A percentile compares a stretch with the other conserved stretches of the same genome.
Conservation (phyloP, 257 asterid genomes). For the Salvia miltiorrhiza region DNA sequence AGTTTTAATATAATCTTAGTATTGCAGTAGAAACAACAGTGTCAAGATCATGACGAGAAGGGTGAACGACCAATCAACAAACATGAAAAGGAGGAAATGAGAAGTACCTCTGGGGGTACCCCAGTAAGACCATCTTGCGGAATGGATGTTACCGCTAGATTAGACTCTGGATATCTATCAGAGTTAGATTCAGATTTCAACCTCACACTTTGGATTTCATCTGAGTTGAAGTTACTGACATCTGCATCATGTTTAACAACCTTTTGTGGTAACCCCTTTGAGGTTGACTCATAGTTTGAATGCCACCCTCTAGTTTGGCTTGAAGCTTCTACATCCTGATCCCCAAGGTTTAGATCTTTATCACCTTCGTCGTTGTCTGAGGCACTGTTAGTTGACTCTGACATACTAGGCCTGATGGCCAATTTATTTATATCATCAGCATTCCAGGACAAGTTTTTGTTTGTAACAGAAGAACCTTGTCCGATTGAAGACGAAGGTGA, state of each 20-base stretch:
- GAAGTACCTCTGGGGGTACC: slow-evolving; percentile 90
- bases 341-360: slow-evolving; percentile 57
- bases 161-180: slow-evolving; percentile 44
- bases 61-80: not conserved
- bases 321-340: slow-evolving; percentile 42
- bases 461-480: slow-evolving; percentile 40
- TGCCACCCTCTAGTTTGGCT: slow-evolving; percentile 53
- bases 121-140: slow-evolving; percentile 58
- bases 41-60: not conserved
- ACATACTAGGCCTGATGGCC: slow-evolving; percentile 43
- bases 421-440: slow-evolving; percentile 60
- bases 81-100: slow-evolving; percentile 15
- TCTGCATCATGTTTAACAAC: slow-evolving; percentile 49
- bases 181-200: slow-evolving; percentile 38
- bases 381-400: slow-evolving; percentile 70
- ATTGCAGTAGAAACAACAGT: slow-evolving; percentile 2
- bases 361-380: slow-evolving; percentile 79
- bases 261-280: slow-evolving; percentile 51
- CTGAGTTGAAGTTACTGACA: slow-evolving; percentile 36
- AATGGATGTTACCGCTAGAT: slow-evolving; percentile 49
- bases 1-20: not conserved
- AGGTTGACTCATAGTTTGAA: slow-evolving; percentile 62
- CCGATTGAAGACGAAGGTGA: slow-evolving; percentile 52
- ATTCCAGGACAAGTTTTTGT: slow-evolving; percentile 64
- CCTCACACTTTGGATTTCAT: slow-evolving; percentile 37